These are phyloP conservation scores for Chytriomyces sp. DNA, from an alignment of 192 early-diverging fungal genomes.

Conservation along the genomic window DNA sequence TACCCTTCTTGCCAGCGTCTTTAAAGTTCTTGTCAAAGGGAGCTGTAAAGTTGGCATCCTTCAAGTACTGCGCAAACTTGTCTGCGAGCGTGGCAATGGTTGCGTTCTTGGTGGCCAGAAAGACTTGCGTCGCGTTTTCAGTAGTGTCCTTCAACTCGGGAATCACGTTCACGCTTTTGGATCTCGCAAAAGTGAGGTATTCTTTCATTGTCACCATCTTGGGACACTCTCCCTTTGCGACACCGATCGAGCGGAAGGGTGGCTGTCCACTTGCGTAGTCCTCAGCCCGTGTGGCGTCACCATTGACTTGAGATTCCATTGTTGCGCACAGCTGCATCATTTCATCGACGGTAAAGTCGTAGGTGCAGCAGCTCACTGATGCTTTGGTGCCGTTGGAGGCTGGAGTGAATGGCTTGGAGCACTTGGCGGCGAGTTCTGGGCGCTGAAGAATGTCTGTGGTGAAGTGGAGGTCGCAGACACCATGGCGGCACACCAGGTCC, in stretches of 20 bases:
- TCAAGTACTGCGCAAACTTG: constrained; percentile 1
- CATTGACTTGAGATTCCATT: constrained; percentile 21
- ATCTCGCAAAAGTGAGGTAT: constrained; percentile 15
- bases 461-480: constrained; percentile 28
- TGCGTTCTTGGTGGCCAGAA: neutral
- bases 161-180: constrained; percentile 23
- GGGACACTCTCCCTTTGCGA: constrained; percentile 23
- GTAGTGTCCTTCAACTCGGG: constrained; percentile 32
- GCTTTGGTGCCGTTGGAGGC: constrained; percentile 17
- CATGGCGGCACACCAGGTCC: constrained; percentile 28
- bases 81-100: constrained; percentile 6
- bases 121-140: constrained; percentile 25
- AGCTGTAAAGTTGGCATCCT: constrained; percentile 7
- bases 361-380: constrained; percentile 24
- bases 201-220: constrained; percentile 24
- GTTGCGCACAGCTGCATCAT: constrained; percentile 15
- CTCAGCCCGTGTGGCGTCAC: neutral
- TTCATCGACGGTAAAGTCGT: constrained; percentile 31
- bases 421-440: constrained; percentile 27
- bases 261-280: constrained; percentile 13
- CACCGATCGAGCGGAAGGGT: constrained; percentile 21
- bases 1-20: neutral
- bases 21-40: constrained; percentile 15
- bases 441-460: constrained; percentile 29
- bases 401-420: constrained; percentile 24